A percentile compares a stretch with the other conserved stretches of the same genome.
Evolutionary conservation across 805 yeast genomes (phyloP).

Genomic region (Candida coleopterorum): DNA sequence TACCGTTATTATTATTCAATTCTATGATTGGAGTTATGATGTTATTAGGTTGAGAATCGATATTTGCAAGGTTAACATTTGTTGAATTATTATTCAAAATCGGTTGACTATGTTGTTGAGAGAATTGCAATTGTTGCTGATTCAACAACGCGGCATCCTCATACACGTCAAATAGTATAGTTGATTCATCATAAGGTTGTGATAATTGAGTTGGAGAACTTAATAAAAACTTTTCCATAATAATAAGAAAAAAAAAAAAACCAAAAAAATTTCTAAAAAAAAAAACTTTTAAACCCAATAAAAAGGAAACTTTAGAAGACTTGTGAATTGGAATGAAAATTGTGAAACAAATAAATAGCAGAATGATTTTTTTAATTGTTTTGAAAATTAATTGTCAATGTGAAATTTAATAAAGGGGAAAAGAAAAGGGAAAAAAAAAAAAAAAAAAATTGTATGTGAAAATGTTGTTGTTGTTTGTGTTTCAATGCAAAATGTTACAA

Average conservation of each 20-base stretch:
- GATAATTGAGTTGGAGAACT: conserved; percentile 37
- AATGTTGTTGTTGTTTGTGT: no score
- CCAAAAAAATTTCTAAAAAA: neutral
- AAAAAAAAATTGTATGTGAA: no score
- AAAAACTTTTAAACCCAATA: no score
- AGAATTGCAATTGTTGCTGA: neutral
- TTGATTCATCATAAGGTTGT: conserved; percentile 23
- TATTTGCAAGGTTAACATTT: conserved; percentile 3
- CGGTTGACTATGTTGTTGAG: neutral
- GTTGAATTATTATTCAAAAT: neutral
- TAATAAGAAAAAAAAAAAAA: neutral
- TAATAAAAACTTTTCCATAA: conserved; percentile 36
- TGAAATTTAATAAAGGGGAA: no score
- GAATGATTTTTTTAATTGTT: no score
- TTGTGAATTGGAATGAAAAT: no score
- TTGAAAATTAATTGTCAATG: no score
- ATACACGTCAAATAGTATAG: conserved; percentile 4
- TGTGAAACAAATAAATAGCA: no score
- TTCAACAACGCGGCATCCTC: neutral
- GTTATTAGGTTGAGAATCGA: neutral
- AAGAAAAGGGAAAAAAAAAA: no score
- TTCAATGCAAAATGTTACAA: no score
- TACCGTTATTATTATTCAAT: neutral
- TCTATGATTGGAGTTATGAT: neutral
- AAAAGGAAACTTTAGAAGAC: no score